These are phyloP conservation scores for Fusarium bulbicola DNA, from an alignment of 2,329 filamentous ascomycete genomes.

Conservation along the genomic window DNA sequence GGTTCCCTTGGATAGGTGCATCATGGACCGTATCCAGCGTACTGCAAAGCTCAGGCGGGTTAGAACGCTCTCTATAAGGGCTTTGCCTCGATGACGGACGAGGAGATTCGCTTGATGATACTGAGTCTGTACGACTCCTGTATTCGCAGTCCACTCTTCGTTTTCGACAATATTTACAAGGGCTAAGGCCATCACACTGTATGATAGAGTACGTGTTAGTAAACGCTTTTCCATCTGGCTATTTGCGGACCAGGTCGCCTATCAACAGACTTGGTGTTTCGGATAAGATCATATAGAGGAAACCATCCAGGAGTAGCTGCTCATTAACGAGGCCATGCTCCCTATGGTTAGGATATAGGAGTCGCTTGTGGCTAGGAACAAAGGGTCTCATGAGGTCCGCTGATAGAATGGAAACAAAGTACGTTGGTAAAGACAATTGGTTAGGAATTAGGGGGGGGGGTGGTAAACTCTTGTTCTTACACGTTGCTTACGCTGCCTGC, in stretches of 20 bases:
- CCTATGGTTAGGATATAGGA: background rate
- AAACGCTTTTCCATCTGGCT: background rate
- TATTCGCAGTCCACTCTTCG: conserved; percentile 10
- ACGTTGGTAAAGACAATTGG: background rate
- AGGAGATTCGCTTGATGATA: background rate
- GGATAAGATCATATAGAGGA: background rate
- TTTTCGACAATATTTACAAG: conserved; percentile 68
- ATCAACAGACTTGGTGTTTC: background rate
- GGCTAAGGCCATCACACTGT: conserved; percentile 67
- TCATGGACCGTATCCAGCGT: background rate
- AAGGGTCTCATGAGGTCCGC: background rate
- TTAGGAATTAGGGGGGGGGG: background rate
- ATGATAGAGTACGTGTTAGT: background rate
- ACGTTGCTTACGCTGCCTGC: conserved; percentile 74
- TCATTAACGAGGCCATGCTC: background rate
- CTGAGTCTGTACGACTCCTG: background rate
- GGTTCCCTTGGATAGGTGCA: background rate
- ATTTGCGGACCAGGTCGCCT: background rate
- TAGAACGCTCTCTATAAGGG: background rate
- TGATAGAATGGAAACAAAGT: background rate
- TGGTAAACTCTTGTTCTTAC: conserved; percentile 50
- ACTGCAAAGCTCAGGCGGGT: background rate
- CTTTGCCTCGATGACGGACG: background rate
- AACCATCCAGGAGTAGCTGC: background rate
- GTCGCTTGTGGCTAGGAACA: background rate